phyloP scores from a whole-genome alignment of 768 basidiomycete genomes.

The Suillus sp. region DNA sequence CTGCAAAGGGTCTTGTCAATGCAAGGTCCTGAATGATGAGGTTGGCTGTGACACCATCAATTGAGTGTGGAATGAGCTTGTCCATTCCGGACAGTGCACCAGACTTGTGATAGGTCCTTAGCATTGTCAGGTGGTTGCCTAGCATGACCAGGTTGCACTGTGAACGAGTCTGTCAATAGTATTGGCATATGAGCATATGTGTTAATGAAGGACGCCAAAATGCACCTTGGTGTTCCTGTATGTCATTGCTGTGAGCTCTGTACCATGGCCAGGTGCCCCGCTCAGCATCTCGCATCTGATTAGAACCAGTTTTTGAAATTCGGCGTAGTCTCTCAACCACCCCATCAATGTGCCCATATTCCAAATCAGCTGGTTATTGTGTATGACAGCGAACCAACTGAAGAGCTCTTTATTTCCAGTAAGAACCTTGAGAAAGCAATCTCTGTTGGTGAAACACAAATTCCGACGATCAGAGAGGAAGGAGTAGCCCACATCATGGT shows the following conservation, averaged over 20 bases:
- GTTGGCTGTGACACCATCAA: conserved; percentile 27
- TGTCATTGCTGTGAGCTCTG: neutral
- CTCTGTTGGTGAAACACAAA: neutral
- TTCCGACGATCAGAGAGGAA: neutral
- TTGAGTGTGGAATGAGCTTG: conserved; percentile 31
- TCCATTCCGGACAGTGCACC: conserved; percentile 16
- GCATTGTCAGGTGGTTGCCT: neutral
- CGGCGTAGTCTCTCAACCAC: neutral
- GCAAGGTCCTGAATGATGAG: conserved; percentile 31
- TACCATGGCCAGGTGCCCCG: neutral
- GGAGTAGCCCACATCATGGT: no score
- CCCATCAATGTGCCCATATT: neutral
- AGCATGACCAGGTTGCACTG: neutral
- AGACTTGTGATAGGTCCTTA: conserved; percentile 20
- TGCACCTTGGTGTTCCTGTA: neutral
- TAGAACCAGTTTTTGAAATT: neutral
- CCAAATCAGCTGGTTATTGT: neutral
- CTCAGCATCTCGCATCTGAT: neutral
- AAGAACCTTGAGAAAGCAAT: neutral
- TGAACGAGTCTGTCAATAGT: neutral
- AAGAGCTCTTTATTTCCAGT: neutral
- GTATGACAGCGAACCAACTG: neutral
- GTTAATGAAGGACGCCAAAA: no score
- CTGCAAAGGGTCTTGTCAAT: conserved; percentile 23
- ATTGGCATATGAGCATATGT: neutral